Evolutionary conservation across 1,284 basidiomycete genomes (phyloP).

Genomic region (Mycosarcoma maydis): DNA sequence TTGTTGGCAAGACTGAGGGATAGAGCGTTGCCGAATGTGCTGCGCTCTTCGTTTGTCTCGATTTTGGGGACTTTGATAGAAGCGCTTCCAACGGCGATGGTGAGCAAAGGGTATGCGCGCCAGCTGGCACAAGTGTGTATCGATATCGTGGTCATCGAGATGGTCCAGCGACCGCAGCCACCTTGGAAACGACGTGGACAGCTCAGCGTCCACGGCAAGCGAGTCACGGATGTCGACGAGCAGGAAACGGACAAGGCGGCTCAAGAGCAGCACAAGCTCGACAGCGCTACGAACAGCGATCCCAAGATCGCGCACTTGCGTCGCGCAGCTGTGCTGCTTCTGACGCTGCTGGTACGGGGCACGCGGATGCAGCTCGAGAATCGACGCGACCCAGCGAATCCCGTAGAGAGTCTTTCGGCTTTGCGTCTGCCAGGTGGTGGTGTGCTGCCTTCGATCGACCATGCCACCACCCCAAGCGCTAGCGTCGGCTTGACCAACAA

Average conservation of each 20-base stretch:
- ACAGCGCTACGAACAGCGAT: constrained; percentile 48
- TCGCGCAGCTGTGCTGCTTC: constrained; percentile 56
- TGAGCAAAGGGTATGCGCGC: constrained; percentile 24
- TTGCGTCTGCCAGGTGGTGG: constrained; percentile 52
- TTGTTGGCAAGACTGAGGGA: constrained; percentile 54
- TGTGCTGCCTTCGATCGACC: constrained; percentile 26
- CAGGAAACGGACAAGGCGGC: constrained; percentile 30
- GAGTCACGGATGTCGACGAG: constrained; percentile 8
- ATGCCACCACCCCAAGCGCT: background rate
- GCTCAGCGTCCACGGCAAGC: constrained; percentile 33
- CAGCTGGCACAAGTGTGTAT: constrained; percentile 47
- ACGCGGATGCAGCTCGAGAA: constrained; percentile 51
- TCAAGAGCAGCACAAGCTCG: constrained; percentile 24
- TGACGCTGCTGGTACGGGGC: constrained; percentile 50
- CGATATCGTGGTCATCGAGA: constrained; percentile 57
- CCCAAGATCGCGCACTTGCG: constrained; percentile 58
- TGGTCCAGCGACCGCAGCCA: constrained; percentile 19
- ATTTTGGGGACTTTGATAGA: constrained; percentile 64
- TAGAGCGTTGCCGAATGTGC: constrained; percentile 46
- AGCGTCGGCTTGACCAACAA: background rate
- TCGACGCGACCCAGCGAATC: no score
- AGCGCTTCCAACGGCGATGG: constrained; percentile 50
- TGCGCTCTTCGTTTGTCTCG: constrained; percentile 59
- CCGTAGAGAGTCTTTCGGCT: constrained; percentile 24
- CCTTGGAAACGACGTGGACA: background rate